Evolutionary conservation across 208 protist species (phyloP).

Genomic region (Crithidia expoeki): DNA sequence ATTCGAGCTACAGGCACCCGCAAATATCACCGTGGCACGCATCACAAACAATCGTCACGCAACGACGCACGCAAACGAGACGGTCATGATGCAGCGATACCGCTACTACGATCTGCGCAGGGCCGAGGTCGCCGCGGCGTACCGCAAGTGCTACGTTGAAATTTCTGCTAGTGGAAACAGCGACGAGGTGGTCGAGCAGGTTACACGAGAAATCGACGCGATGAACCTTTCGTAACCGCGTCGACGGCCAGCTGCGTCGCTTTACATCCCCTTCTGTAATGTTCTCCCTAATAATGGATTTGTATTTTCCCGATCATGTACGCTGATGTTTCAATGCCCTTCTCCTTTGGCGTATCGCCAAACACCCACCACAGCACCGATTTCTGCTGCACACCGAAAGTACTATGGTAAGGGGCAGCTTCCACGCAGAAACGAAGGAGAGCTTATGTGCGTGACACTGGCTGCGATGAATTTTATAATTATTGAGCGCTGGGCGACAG

Average conservation of each 20-base stretch:
- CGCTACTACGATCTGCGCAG: constrained; percentile 26
- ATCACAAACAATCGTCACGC: background rate
- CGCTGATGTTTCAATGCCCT: too few species aligned
- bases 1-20: constrained; percentile 67
- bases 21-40: constrained; percentile 43
- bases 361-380: too few species aligned
- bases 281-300: too few species aligned
- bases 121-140: constrained; percentile 22
- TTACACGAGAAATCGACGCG: constrained; percentile 8
- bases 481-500: too few species aligned
- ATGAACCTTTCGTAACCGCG: background rate
- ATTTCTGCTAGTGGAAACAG: constrained; percentile 6
- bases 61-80: background rate
- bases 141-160: constrained; percentile 18
- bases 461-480: too few species aligned
- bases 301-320: too few species aligned
- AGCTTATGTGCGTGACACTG: too few species aligned
- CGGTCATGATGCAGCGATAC: constrained; percentile 9
- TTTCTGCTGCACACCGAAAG: too few species aligned
- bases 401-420: too few species aligned
- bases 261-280: background rate
- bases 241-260: background rate
- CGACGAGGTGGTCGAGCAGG: constrained; percentile 6
- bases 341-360: too few species aligned
- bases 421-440: too few species aligned